Percentiles rank a stretch among this genome's conserved stretches.
Evolutionary conservation across 2,329 filamentous ascomycete species (phyloP).

Genomic region (Bipolaris zeicola): DNA sequence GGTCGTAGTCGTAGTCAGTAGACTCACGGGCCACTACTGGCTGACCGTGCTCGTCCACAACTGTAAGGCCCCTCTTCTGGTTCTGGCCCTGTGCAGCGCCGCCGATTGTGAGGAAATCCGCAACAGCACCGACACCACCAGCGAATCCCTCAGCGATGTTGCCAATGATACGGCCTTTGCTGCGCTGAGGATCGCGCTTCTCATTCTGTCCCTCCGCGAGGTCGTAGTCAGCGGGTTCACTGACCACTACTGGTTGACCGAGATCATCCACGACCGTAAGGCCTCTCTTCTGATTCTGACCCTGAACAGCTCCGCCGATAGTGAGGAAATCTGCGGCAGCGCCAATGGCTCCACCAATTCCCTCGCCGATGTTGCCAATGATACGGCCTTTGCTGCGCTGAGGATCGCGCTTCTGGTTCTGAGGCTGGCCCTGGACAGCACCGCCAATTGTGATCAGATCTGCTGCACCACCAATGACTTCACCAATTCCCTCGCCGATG

Average conservation of each 20-base stretch:
- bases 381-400: background rate
- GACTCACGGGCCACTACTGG: no score
- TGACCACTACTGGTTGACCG: no score
- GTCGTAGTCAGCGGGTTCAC: no score
- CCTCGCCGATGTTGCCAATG: no score
- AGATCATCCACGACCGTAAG: no score
- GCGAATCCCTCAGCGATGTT: background rate
- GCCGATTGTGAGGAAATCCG: background rate
- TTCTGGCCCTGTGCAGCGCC: background rate
- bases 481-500: background rate
- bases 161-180: no score
- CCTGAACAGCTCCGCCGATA: background rate
- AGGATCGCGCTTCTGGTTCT: background rate
- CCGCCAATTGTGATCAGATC: background rate
- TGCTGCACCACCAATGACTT: background rate
- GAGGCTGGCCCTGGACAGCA: background rate
- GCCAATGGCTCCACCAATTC: no score
- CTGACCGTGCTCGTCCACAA: no score
- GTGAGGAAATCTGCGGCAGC: no score
- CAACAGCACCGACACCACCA: background rate
- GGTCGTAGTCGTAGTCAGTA: no score
- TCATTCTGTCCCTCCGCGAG: no score
- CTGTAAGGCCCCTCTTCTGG: background rate
- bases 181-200: background rate
- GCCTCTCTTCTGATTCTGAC: background rate